phyloP scores from a whole-genome alignment of 2,329 filamentous ascomycete species.

The Colletotrichum echinochloae region DNA sequence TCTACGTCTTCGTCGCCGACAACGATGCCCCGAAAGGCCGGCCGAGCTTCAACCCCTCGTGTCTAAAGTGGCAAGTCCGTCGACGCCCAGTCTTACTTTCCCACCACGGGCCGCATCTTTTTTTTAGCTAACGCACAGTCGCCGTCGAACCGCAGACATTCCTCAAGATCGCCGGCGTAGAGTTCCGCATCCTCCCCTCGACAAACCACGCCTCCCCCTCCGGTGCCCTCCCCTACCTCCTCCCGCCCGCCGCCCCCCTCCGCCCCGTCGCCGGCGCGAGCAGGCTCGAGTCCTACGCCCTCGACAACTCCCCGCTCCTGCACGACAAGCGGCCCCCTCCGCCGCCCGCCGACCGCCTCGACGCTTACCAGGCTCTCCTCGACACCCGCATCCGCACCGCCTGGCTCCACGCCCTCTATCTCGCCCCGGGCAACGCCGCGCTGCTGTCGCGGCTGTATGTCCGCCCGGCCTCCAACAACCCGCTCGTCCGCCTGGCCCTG shows the following conservation, averaged over 20 bases:
- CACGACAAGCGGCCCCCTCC: constrained; percentile 26
- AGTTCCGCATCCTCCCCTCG: constrained; percentile 76
- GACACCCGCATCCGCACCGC: constrained; percentile 84
- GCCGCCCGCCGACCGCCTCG: constrained; percentile 63
- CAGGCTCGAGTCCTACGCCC: constrained; percentile 77
- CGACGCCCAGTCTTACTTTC: background rate
- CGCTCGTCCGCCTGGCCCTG: constrained; percentile 72
- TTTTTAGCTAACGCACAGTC: constrained; percentile 7
- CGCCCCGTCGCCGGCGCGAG: constrained; percentile 66
- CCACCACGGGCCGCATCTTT: background rate
- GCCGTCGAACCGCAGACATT: constrained; percentile 71
- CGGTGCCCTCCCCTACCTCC: constrained; percentile 88
- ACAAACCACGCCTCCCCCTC: constrained; percentile 95
- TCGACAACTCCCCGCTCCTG: constrained; percentile 57
- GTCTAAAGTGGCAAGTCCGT: constrained; percentile 94
- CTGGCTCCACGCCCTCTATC: constrained; percentile 89
- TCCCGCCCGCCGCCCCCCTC: constrained; percentile 61
- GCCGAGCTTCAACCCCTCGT: constrained; percentile 91
- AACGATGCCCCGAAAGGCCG: constrained; percentile 69
- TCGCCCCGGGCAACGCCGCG: constrained; percentile 73
- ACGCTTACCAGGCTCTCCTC: constrained; percentile 83
- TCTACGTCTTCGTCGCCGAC: constrained; percentile 82
- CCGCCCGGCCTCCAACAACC: constrained; percentile 67
- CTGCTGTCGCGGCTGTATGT: constrained; percentile 82
- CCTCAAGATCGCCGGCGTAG: constrained; percentile 79